These are phyloP conservation scores for Scutellaria minor DNA, from an alignment of 257 asterid genomes.

Conservation along the genomic window DNA sequence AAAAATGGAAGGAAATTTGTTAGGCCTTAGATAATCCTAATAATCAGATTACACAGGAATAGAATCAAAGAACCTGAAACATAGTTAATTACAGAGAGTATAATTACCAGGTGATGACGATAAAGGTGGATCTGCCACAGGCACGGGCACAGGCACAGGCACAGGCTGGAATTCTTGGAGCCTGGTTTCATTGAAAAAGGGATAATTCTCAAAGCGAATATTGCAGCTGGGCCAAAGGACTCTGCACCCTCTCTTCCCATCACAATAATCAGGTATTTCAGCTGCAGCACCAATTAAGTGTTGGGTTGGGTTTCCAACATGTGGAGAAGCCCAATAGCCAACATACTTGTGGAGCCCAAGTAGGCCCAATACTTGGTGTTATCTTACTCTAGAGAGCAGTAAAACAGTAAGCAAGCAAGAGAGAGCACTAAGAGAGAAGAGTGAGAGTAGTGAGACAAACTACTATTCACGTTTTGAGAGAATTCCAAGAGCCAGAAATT, in stretches of 20 bases:
- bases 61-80: not conserved
- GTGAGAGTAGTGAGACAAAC: too few species aligned
- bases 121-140: conserved; percentile 9
- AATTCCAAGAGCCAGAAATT: too few species aligned
- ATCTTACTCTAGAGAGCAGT: too few species aligned
- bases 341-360: too few species aligned
- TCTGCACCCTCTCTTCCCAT: conserved; percentile 33
- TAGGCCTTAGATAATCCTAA: not conserved
- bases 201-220: conserved; percentile 32
- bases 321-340: too few species aligned
- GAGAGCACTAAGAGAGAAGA: too few species aligned
- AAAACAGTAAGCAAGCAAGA: too few species aligned
- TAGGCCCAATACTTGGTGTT: too few species aligned
- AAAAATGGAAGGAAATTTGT: not conserved
- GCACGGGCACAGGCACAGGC: not conserved
- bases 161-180: conserved; percentile 26
- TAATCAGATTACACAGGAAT: not conserved
- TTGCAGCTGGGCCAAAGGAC: conserved; percentile 40
- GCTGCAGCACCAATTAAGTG: conserved; percentile 14
- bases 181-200: conserved; percentile 36
- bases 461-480: too few species aligned
- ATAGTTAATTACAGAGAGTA: not conserved
- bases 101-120: conserved; percentile 29
- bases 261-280: not conserved
- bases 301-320: too few species aligned